Percentiles rank a stretch among this genome's conserved stretches.
Conservation (phyloP, 345 rosid species). For the Citrus unshiu region DNA sequence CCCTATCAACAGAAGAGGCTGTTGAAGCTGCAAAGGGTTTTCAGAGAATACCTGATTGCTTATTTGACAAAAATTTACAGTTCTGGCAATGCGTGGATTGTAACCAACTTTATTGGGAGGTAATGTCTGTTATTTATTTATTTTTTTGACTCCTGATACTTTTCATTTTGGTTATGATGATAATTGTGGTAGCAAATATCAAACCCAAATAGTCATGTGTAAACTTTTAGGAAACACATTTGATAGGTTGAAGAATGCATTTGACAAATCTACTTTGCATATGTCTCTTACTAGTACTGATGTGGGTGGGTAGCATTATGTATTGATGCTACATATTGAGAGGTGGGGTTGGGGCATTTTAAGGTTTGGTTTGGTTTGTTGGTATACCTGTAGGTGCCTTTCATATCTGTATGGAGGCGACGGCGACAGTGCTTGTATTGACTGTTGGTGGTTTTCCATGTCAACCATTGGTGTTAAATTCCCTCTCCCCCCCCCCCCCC, state of each 20-base stretch:
- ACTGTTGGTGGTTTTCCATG: neutral
- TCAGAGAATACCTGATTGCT: slow-evolving; percentile 81
- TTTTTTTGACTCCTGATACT: neutral
- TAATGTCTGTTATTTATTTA: slow-evolving; percentile 14
- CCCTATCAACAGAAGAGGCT: slow-evolving; percentile 76
- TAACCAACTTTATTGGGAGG: slow-evolving; percentile 97
- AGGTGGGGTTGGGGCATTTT: neutral
- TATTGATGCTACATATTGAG: neutral
- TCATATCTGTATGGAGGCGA: neutral
- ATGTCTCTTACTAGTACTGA: neutral
- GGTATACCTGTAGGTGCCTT: neutral
- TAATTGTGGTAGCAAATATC: neutral
- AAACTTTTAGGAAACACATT: neutral
- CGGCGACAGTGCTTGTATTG: neutral
- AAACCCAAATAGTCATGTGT: neutral
- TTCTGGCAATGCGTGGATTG: slow-evolving; percentile 99
- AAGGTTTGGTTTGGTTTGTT: neutral
- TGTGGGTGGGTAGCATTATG: neutral
- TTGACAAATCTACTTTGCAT: neutral
- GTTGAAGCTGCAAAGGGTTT: slow-evolving; percentile 92
- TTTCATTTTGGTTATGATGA: neutral
- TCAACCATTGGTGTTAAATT: neutral
- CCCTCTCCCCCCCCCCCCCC: too few relatives aligned
- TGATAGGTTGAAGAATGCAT: neutral
- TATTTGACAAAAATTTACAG: slow-evolving; percentile 77